These are phyloP conservation scores for Penicillium nucicola DNA, from an alignment of 495 filamentous ascomycete species.

Conservation along the genomic window DNA sequence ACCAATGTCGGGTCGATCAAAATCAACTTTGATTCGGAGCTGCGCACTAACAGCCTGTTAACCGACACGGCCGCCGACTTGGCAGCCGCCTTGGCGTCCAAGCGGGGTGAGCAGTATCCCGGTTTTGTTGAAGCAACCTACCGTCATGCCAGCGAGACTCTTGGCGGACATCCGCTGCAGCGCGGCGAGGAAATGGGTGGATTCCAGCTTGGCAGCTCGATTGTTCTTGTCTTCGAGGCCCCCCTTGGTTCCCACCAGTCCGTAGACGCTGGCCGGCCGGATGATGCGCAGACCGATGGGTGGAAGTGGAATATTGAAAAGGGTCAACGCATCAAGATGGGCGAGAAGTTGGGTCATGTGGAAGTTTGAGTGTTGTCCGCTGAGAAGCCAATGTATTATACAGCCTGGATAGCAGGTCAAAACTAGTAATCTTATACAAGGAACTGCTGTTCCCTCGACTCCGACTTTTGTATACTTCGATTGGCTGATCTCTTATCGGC, in stretches of 20 bases:
- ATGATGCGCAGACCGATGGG: conserved; percentile 56
- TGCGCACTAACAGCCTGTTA: conserved; percentile 85
- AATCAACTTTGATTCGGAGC: conserved; percentile 93
- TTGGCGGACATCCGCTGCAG: conserved; percentile 78
- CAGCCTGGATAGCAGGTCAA: background rate
- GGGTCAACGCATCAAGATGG: conserved; percentile 85
- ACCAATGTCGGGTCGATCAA: conserved; percentile 99
- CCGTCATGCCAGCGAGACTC: conserved; percentile 65
- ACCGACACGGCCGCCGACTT: conserved; percentile 86
- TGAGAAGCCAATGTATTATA: background rate
- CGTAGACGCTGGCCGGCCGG: conserved; percentile 62
- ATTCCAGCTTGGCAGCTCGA: conserved; percentile 92
- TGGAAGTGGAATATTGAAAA: conserved; percentile 82
- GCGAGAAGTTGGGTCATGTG: conserved; percentile 75
- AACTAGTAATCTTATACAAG: too few relatives aligned
- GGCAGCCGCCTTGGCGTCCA: conserved; percentile 72
- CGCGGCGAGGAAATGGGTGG: conserved; percentile 97
- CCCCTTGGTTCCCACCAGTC: conserved; percentile 63
- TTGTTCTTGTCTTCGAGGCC: conserved; percentile 96
- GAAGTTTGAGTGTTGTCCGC: conserved; percentile 8
- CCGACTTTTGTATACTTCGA: too few relatives aligned
- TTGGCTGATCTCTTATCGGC: too few relatives aligned
- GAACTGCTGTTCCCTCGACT: too few relatives aligned
- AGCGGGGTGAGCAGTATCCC: conserved; percentile 72
- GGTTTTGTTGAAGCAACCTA: conserved; percentile 93